Percentiles rank a stretch among this genome's conserved stretches.
These are phyloP conservation scores for Vaucheria bursata DNA, from an alignment of 352 stramenopile species.

Conservation along the genomic window DNA sequence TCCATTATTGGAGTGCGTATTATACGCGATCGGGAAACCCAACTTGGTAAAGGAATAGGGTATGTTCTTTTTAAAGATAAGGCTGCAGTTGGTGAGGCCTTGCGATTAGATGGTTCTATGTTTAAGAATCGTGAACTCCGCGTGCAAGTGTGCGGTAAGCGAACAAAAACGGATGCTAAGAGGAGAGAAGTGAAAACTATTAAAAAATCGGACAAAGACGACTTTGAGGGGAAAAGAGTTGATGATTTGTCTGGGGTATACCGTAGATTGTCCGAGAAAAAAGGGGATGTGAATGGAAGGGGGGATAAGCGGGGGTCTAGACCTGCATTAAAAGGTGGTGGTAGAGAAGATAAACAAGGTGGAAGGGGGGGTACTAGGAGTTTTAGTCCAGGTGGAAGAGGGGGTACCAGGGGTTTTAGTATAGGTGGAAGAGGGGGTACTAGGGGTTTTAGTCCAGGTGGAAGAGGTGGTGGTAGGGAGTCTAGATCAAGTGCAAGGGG, in stretches of 20 bases:
- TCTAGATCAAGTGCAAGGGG: neutral
- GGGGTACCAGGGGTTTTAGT: conserved; percentile 1
- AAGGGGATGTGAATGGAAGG: conserved; percentile 25
- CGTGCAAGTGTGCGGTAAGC: conserved; percentile 42
- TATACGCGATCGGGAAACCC: conserved; percentile 72
- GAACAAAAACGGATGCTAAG: conserved; percentile 23
- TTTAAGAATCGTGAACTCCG: conserved; percentile 21
- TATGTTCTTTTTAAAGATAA: conserved; percentile 67
- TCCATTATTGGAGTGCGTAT: conserved; percentile 71
- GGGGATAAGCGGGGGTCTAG: neutral
- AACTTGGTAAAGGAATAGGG: conserved; percentile 78
- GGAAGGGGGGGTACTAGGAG: neutral
- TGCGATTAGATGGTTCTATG: conserved; percentile 27
- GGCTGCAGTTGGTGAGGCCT: conserved; percentile 18
- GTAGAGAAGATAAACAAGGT: neutral
- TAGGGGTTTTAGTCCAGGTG: neutral
- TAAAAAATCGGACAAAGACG: neutral
- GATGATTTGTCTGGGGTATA: neutral
- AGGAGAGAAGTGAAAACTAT: conserved; percentile 14
- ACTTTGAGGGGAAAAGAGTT: conserved; percentile 11
- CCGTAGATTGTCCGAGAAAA: conserved; percentile 12
- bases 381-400: conserved; percentile 19
- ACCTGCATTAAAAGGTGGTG: neutral
- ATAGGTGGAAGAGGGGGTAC: neutral
- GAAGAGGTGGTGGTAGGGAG: neutral